Base-by-base conservation (phyloP, 805 yeast genomes). In the Ogataea ramenticola region DNA sequence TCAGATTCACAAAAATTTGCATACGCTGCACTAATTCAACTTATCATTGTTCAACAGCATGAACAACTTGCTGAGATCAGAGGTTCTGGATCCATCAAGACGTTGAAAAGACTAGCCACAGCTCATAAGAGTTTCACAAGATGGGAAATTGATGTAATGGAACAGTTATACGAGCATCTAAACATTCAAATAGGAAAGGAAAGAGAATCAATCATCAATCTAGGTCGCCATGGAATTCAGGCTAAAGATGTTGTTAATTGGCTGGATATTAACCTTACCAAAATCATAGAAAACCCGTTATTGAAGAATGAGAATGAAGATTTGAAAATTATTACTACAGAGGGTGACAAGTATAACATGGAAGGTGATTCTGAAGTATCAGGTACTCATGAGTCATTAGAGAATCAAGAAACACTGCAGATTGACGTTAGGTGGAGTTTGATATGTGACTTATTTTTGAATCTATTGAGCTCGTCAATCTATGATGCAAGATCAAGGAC, bases 391-490 rank as follows among this genome's bases (percentile, higher is more conserved):
- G 10, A 6, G 10, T 24, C 27, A 17, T 52, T 67, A 1, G 61
- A 62, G 16, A 49, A 59, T n/a, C 46, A 65, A n/a, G 54, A 61
- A 14, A 61, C 54, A 2, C 49, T 82, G 8, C 77, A 81, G 24
- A 73, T 86, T 43, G 96, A 90, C 55, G 75, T 93, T 20, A 78
- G 90, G 27, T 95, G 99, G 99, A 90, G 96, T 0, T 75, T 91
- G 14, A 68, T 93, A 6, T 95, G 99, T 65, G 99, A 93, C 60
- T 65, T 93, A 39, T 91, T 91, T 57, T 68, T 93, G 36, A 72
- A 86, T 10, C 67, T 91, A 2, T 65, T 93, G 16, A 80, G 89
- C 41, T 95, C 89, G 47, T 88, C 96, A 0, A 75, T 79, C 44
- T 95, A 88, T 58, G 99, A 93, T 62, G 66, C 96, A 4, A 73